phyloP scores from a whole-genome alignment of 2,329 filamentous ascomycete genomes.

The Trichoderma gracile region DNA sequence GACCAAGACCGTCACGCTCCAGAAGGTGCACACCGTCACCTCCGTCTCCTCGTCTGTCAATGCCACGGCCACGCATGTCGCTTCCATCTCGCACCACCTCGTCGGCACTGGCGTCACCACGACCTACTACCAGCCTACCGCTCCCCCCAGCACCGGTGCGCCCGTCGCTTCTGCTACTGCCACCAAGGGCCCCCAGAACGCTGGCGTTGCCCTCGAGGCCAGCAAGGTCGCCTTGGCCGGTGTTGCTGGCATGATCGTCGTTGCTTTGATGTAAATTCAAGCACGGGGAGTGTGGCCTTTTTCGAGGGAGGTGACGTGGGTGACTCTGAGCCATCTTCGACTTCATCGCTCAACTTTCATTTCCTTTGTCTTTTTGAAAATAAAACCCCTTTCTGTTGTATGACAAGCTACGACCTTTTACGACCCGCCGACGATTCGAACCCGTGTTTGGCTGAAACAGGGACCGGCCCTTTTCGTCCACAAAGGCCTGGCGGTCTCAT shows the following conservation, averaged over 20 bases:
- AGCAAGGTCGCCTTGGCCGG: slow-evolving; percentile 51
- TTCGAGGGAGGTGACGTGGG: neutral
- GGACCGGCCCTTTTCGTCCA: slow-evolving; percentile 21
- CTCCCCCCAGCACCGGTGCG: slow-evolving; percentile 32
- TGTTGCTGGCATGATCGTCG: slow-evolving; percentile 51
- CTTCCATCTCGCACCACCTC: slow-evolving; percentile 34
- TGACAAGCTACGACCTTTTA: slow-evolving; percentile 29
- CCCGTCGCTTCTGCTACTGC: slow-evolving; percentile 38
- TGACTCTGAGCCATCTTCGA: neutral
- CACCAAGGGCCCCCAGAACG: slow-evolving; percentile 44
- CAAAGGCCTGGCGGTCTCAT: slow-evolving; percentile 26
- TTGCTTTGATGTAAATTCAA: slow-evolving; percentile 51
- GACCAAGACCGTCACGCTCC: slow-evolving; percentile 56
- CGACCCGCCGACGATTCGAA: slow-evolving; percentile 27
- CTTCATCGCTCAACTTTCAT: slow-evolving; percentile 6
- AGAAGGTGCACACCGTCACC: slow-evolving; percentile 46
- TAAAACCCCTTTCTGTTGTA: slow-evolving; percentile 17
- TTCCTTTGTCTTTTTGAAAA: slow-evolving; percentile 23
- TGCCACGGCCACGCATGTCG: slow-evolving; percentile 41
- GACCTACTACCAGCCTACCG: slow-evolving; percentile 30
- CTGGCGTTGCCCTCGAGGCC: slow-evolving; percentile 47
- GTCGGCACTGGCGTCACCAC: slow-evolving; percentile 27
- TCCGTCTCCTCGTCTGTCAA: slow-evolving; percentile 31
- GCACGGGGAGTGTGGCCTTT: neutral
- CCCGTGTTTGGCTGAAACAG: slow-evolving; percentile 18